Percentiles rank a stretch among this genome's conserved stretches.
Conservation (phyloP, 2,329 filamentous ascomycete genomes). For the Fusarium citri region DNA sequence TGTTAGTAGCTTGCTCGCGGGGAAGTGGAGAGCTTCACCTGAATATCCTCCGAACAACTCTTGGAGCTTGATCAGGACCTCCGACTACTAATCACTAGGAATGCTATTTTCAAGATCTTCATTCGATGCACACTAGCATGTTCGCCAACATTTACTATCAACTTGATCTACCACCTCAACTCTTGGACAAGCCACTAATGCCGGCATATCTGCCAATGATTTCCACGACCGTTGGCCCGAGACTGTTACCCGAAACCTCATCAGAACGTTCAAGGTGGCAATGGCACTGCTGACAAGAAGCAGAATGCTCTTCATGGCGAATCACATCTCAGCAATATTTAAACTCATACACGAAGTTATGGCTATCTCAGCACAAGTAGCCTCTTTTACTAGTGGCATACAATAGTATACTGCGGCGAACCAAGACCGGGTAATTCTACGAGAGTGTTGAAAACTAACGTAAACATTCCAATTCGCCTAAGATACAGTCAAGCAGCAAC, state of each 20-base stretch:
- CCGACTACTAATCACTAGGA: background rate
- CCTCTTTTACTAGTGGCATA: background rate
- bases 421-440: background rate
- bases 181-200: background rate
- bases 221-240: background rate
- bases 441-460: background rate
- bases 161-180: background rate
- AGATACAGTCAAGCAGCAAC: conserved; percentile 19
- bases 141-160: background rate
- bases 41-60: background rate
- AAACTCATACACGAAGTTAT: background rate
- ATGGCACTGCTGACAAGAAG: background rate
- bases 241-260: background rate
- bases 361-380: background rate
- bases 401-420: background rate
- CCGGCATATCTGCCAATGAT: background rate
- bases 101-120: background rate
- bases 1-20: conserved; percentile 1
- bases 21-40: conserved; percentile 31
- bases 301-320: too few species aligned
- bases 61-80: background rate
- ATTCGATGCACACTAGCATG: background rate
- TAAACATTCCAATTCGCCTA: conserved; percentile 36
- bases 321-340: too few species aligned
- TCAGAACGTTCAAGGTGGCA: background rate